phyloP scores from a whole-genome alignment of 352 stramenopile species.

The Phytophthora podocarpi region DNA sequence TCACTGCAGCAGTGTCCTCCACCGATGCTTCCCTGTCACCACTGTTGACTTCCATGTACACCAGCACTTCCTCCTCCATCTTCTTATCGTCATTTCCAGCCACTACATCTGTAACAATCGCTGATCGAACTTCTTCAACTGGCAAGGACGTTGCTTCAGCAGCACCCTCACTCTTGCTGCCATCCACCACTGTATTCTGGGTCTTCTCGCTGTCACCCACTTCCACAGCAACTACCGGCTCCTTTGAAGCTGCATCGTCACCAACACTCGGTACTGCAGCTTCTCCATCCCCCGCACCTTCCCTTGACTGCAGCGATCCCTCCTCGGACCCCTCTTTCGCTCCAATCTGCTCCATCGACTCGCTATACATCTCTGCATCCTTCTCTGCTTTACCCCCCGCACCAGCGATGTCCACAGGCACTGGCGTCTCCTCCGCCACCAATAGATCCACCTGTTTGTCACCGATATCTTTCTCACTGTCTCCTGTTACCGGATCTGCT shows the following conservation, averaged over 20 bases:
- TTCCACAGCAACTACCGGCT: background rate
- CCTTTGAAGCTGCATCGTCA: background rate
- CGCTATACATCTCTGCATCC: background rate
- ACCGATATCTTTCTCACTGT: background rate
- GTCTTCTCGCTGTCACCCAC: background rate
- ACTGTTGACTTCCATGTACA: conserved; percentile 12
- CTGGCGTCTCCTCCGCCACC: background rate
- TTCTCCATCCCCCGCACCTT: background rate
- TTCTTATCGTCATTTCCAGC: background rate
- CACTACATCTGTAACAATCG: background rate
- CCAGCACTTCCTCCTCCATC: background rate
- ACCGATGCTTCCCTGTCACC: background rate
- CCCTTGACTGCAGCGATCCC: too few species aligned
- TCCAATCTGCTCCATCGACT: background rate
- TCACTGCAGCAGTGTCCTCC: too few species aligned
- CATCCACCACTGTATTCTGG: background rate
- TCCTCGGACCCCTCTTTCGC: too few species aligned
- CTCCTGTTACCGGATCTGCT: conserved; percentile 1
- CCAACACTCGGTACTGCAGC: background rate
- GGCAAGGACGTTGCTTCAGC: background rate
- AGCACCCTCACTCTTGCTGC: background rate
- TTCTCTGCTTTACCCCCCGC: background rate
- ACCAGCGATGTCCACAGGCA: background rate
- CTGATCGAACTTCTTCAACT: background rate
- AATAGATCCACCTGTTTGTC: background rate